These are phyloP conservation scores for Pseudozyma thailandica DNA, from an alignment of 1,284 basidiomycete genomes.

Conservation along the genomic window DNA sequence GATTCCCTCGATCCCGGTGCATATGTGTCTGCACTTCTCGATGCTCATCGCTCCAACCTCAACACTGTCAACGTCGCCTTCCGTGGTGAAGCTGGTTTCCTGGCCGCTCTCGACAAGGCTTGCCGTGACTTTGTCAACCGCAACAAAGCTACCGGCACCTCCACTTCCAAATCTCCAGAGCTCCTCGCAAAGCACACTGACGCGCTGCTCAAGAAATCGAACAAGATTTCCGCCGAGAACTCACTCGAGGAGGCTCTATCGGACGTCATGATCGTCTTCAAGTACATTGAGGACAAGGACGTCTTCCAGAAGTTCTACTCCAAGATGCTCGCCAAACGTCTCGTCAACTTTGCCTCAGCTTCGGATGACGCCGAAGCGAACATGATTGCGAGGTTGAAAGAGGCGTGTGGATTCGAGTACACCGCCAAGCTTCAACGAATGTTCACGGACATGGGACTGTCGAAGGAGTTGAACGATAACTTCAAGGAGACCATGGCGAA, in stretches of 20 bases:
- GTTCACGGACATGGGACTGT: slow-evolving; percentile 97
- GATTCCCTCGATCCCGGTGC: slow-evolving; percentile 78
- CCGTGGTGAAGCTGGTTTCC: slow-evolving; percentile 92
- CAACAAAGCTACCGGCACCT: slow-evolving; percentile 77
- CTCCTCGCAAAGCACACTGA: slow-evolving; percentile 94
- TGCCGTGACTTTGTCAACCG: slow-evolving; percentile 96
- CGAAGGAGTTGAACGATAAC: slow-evolving; percentile 93
- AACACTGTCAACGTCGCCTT: slow-evolving; percentile 91
- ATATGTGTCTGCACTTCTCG: slow-evolving; percentile 90
- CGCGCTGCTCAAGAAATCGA: slow-evolving; percentile 89
- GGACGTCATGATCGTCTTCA: slow-evolving; percentile 97
- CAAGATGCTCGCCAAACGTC: slow-evolving; percentile 92
- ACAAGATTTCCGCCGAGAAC: slow-evolving; percentile 88
- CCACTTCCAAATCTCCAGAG: slow-evolving; percentile 81
- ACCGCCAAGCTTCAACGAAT: slow-evolving; percentile 97
- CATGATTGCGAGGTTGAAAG: slow-evolving; percentile 99
- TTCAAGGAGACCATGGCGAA: slow-evolving; percentile 95
- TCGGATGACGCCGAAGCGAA: slow-evolving; percentile 96
- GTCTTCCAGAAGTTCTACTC: slow-evolving; percentile 99
- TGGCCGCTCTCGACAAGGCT: slow-evolving; percentile 89
- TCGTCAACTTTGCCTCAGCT: slow-evolving; percentile 90
- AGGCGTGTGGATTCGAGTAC: slow-evolving; percentile 97
- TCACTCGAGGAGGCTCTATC: slow-evolving; percentile 89
- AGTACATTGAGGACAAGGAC: slow-evolving; percentile 99
- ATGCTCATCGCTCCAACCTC: slow-evolving; percentile 90